Percentiles rank a stretch among this genome's conserved stretches.
phyloP scores from a whole-genome alignment of 1,284 basidiomycete genomes.

The Fomitopsis pinicola region DNA sequence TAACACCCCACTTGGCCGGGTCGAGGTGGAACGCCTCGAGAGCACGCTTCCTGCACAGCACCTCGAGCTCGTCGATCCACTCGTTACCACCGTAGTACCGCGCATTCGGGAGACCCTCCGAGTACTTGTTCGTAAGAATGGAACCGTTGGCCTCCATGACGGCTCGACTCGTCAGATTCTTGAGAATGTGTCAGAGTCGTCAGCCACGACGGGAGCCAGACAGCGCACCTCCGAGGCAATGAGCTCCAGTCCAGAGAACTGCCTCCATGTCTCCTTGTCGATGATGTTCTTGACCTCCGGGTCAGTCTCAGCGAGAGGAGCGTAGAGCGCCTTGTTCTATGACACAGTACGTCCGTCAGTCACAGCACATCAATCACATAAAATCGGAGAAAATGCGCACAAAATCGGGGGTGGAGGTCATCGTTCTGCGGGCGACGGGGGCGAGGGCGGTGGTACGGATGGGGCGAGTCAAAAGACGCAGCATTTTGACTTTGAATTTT shows the following conservation, averaged over 20 bases:
- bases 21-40: constrained; percentile 97
- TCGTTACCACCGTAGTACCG: constrained; percentile 99
- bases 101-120: constrained; percentile 90
- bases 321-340: constrained; percentile 91
- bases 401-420: constrained; percentile 56
- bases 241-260: constrained; percentile 96
- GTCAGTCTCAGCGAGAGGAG: constrained; percentile 85
- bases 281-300: constrained; percentile 96
- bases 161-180: constrained; percentile 93
- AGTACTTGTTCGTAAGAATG: constrained; percentile 99
- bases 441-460: constrained; percentile 13
- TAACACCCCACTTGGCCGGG: constrained; percentile 93
- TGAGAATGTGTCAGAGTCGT: constrained; percentile 11
- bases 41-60: constrained; percentile 93
- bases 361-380: neutral
- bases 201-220: constrained; percentile 16
- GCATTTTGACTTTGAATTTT: constrained; percentile 14
- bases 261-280: constrained; percentile 98
- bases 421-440: constrained; percentile 35
- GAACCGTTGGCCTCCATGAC: constrained; percentile 99
- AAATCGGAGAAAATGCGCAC: constrained; percentile 33
- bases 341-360: neutral
- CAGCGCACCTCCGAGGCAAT: constrained; percentile 83
- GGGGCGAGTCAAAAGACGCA: constrained; percentile 25
- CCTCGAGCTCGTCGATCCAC: constrained; percentile 95